Evolutionary conservation across 768 basidiomycete genomes (phyloP), one percentile per base, ranked within the genome.

Genomic region (Udeniomyces megalosporus): DNA sequence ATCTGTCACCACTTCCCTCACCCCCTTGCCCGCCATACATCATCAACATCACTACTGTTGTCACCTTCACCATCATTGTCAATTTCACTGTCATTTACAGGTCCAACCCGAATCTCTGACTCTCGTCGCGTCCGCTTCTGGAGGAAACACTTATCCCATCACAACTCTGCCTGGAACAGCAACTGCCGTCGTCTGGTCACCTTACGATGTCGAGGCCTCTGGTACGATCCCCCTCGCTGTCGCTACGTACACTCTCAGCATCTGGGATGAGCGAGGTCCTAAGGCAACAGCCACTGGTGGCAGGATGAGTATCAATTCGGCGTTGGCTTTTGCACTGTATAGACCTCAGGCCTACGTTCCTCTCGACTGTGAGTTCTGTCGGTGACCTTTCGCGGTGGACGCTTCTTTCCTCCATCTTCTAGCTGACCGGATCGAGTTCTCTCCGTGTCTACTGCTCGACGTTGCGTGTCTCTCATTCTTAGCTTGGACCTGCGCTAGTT

Each of bases 141-240:
- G 92, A 70, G 86, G 86, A 2, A 87, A 86, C 74, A 91, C 88
- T 1, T 96, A 89, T 71, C 81, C 87, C 17, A 86, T 93, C 2
- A 64, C 70, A 14, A 74, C 83, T 31, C 80, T 90, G 4, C 76
- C 80, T 1, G 89, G 85, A 0, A 81, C 80, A 0, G 82, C 83
- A 35, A 86, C 86, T 26, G 65, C 70, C 42, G 66, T 76, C 55
- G 79, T 83, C 4, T 93, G 91, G 91, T 86, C 88, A 70, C 72
- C 85, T 0, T 89, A 79, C 68, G 76, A 79, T 48, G 89, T 86
- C 71, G 82, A 91, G 69, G 78, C 82, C 68, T 75, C 81, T 38
- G 78, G 81, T 2, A 79, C 78, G 29, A 80, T 79, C 4, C 87
- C 86, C 10, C 80, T 92, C 15, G 85, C 82, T 0, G 82, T 82